Evolutionary conservation across 1,284 basidiomycete species (phyloP), one percentile per base, ranked within the genome.

Genomic region (Omphalotus olearius): DNA sequence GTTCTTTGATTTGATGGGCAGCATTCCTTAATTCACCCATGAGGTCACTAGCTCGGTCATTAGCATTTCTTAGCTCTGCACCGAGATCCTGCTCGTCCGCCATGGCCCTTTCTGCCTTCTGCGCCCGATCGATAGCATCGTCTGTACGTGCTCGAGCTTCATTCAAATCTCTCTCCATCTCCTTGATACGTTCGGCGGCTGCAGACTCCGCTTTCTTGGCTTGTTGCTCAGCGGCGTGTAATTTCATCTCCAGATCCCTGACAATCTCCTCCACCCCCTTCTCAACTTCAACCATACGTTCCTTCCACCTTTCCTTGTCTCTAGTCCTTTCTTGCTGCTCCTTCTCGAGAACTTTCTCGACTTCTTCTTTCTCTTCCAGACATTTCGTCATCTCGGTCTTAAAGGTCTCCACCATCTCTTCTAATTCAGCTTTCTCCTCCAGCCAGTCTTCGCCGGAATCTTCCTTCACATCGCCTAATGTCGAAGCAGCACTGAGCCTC

Each of bases 211-310:
- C 67, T 2, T 67, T 61, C 42, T 67, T 68, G 4, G 68, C 65
- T 17, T 66, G 69, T 54, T 69, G 69, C 56, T 85, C 80, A 0
- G 82, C 78, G 30, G 69, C 71, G 43, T 70, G 69, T 3, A 80
- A 59, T 55, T 77, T 80, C 56, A 64, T 61, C 64, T 89, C 86
- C 49, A 90, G 65, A 47, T 82, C 80, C n/a, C 69, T 67, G 23
- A 90, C 72, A 52, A 90, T 84, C 4, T 66, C 75, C 38, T 78
- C 76, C 18, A 88, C 85, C 6, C 83, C 84, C 46, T 69, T 69
- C 64, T 88, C 82, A 13, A 88, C 81, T 53, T 88, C 85, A 6
- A 59, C 59, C 81, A 89, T 86, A 47, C 83, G 72, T 48, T 76
- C 77, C 57, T 76, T 79, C 82, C 82, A 90, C 39, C 78, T 67